phyloP scores from a whole-genome alignment of 768 basidiomycete genomes.

The Mycena chlorophos region DNA sequence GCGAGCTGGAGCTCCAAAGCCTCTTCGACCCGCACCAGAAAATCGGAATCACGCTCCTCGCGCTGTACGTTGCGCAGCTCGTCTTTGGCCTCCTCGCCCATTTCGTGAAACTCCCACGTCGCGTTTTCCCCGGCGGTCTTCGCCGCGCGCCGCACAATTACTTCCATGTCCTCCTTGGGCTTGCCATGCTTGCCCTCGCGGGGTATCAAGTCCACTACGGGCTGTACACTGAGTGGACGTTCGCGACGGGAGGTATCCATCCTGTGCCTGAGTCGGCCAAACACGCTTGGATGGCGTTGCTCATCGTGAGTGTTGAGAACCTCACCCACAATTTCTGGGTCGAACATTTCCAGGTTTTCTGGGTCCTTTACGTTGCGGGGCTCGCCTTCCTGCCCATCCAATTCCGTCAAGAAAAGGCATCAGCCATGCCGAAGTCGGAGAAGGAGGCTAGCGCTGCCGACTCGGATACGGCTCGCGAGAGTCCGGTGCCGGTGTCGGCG shows the following conservation, averaged over 20 bases:
- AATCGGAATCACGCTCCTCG: slow-evolving; percentile 52
- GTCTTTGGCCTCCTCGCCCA: slow-evolving; percentile 53
- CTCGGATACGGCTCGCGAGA: too few relatives aligned
- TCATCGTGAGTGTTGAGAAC: slow-evolving; percentile 34
- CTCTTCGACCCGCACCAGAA: slow-evolving; percentile 50
- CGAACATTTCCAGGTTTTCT: slow-evolving; percentile 41
- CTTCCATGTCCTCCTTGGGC: slow-evolving; percentile 53
- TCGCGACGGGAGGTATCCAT: slow-evolving; percentile 36
- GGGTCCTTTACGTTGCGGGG: slow-evolving; percentile 45
- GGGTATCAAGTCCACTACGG: slow-evolving; percentile 56
- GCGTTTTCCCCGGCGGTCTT: slow-evolving; percentile 31
- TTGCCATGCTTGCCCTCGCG: slow-evolving; percentile 54
- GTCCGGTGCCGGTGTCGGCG: too few relatives aligned
- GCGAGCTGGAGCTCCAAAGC: slow-evolving; percentile 30
- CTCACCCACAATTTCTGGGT: not conserved
- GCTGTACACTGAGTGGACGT: slow-evolving; percentile 46
- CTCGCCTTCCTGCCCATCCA: slow-evolving; percentile 48
- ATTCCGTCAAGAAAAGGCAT: slow-evolving; percentile 37
- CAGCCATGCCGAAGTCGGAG: too few relatives aligned
- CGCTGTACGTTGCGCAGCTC: slow-evolving; percentile 54
- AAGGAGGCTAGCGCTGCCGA: not conserved
- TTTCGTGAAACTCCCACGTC: slow-evolving; percentile 47
- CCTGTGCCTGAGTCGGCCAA: slow-evolving; percentile 40
- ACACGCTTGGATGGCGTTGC: slow-evolving; percentile 48
- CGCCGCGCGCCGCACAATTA: slow-evolving; percentile 55